phyloP scores from a whole-genome alignment of 768 basidiomycete genomes.

The Phanerochaete carnosa region DNA sequence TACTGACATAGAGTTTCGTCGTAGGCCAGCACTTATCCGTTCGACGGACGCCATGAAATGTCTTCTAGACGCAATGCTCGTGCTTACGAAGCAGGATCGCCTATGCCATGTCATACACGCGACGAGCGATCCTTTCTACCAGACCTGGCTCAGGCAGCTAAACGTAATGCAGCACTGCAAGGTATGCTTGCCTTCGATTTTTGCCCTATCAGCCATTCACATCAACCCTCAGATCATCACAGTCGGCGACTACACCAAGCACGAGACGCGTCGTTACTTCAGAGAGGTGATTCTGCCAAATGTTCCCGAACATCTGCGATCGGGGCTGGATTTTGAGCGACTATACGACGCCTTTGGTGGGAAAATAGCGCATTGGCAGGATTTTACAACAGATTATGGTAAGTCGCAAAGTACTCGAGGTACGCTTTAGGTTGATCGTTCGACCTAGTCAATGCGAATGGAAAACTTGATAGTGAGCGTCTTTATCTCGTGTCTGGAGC shows the following conservation, averaged over 20 bases:
- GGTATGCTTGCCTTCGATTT: conserved; percentile 30
- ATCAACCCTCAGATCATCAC: conserved; percentile 57
- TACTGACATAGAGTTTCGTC: neutral
- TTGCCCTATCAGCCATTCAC: neutral
- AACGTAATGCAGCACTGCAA: conserved; percentile 85
- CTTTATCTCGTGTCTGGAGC: neutral
- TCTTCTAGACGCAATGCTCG: conserved; percentile 80
- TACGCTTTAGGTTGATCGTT: neutral
- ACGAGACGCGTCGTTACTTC: conserved; percentile 67
- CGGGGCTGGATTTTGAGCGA: conserved; percentile 61
- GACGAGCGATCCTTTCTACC: conserved; percentile 82
- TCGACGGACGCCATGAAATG: conserved; percentile 82
- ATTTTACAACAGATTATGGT: conserved; percentile 77
- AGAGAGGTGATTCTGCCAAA: conserved; percentile 59
- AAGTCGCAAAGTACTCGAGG: conserved; percentile 15
- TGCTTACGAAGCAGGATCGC: conserved; percentile 85
- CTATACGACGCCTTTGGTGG: conserved; percentile 82
- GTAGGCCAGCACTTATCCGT: conserved; percentile 70
- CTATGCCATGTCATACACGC: conserved; percentile 81
- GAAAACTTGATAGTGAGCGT: conserved; percentile 63
- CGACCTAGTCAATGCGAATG: conserved; percentile 64
- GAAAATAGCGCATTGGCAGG: conserved; percentile 79
- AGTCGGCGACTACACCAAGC: conserved; percentile 75
- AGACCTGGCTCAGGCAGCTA: conserved; percentile 76
- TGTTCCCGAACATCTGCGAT: conserved; percentile 60